Base-by-base conservation (phyloP, 2,329 filamentous ascomycete species). In the Thermomyces lanuginosus region DNA sequence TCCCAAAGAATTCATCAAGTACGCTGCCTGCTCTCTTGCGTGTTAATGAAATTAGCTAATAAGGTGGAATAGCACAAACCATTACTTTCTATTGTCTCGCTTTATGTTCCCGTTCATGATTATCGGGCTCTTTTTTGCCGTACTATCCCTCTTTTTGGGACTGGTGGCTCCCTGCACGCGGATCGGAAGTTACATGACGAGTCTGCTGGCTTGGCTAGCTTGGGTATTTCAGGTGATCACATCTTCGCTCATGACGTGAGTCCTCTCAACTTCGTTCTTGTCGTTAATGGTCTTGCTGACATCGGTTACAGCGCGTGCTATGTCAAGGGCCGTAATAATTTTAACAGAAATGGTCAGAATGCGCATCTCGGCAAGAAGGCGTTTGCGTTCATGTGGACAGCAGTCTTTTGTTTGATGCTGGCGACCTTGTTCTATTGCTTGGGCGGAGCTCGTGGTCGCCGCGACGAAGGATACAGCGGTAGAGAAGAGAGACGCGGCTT, bases 81-180 rank as follows among this genome's bases (percentile, higher is more conserved):
- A 61, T 36, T 92, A 74, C 62, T 95, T 67, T 59, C 81, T 83
- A 56, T 65, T 89, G 47, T 91, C 82, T 59, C 72, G 86, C 21
- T 92, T 93, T 60, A 77, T 81, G 52, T 95, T 86, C 69, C 81
- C 84, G 19, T 89, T 92, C 55, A 79, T 79, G 59, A 61, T 95
- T 30, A 75, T 95, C 38, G 71, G 73, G 10, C 67, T 93, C 19
- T 72, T 92, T 62, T 89, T 92, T 51, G 69, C 48, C 23, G 52
- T 57, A 8, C 35, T 46, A 29, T 54, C 58, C 2, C 49, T 66
- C 9, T 45, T 63, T 32, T 51, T 53, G 15, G 60, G 63, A 6
- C 38, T 60, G 6, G 39, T 61, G 29, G 53, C 58, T 11, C 49
- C 66, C 21, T 70, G 65, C 45, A 60, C 62, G 4, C 59, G 64